Conservation (phyloP, 306 rosid species). For the Vigna unguiculata region DNA sequence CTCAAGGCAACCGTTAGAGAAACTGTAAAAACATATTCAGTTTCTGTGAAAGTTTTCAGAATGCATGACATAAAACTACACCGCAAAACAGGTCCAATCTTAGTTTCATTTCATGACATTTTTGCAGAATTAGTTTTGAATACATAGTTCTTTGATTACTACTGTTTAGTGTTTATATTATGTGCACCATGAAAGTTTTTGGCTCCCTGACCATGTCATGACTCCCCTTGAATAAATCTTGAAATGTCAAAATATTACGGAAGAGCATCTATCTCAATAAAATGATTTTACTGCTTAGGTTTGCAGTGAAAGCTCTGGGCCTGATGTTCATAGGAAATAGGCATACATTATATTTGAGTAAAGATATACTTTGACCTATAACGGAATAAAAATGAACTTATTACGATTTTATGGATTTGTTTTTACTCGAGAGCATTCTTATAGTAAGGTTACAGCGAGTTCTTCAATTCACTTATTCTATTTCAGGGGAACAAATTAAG, state of each 20-base stretch:
- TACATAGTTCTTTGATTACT: neutral
- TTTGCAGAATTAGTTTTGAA: slow-evolving; percentile 5
- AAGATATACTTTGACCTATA: slow-evolving; percentile 14
- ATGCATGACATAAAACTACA: slow-evolving; percentile 12
- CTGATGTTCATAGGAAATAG: slow-evolving; percentile 28
- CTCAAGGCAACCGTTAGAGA: neutral
- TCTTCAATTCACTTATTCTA: neutral
- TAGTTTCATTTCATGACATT: slow-evolving; percentile 19
- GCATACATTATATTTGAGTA: slow-evolving; percentile 4
- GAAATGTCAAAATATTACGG: slow-evolving; percentile 12
- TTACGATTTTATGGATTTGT: slow-evolving; percentile 1
- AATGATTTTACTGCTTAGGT: slow-evolving; percentile 13
- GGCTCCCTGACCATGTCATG: slow-evolving; percentile 16
- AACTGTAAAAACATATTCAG: slow-evolving; percentile 13
- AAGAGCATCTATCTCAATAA: slow-evolving; percentile 19
- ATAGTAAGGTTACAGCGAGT: neutral
- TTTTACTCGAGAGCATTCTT: slow-evolving; percentile 26
- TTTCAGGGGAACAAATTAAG: slow-evolving; percentile 27
- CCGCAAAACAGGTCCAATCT: neutral
- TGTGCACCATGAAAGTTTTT: slow-evolving; percentile 1
- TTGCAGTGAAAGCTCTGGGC: slow-evolving; percentile 13
- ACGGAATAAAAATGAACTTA: slow-evolving; percentile 17
- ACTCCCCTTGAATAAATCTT: neutral
- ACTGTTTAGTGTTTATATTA: slow-evolving; percentile 19
- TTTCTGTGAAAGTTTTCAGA: slow-evolving; percentile 2